Evolutionary conservation across 2,329 filamentous ascomycete species (phyloP).

Genomic region (Cytospora piceae): DNA sequence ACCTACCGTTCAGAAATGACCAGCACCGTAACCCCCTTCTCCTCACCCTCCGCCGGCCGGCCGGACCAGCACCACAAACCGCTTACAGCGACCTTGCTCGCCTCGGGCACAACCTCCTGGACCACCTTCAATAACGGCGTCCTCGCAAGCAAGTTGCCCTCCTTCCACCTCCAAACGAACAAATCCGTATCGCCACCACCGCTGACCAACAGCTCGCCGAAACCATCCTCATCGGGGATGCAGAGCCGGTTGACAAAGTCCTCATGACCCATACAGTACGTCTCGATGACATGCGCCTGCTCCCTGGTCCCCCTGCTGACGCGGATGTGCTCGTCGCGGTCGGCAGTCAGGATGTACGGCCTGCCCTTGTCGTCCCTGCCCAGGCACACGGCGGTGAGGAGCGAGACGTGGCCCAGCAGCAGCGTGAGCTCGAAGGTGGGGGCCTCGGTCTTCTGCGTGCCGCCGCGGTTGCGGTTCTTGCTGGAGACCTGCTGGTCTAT

Average conservation of each 20-base stretch:
- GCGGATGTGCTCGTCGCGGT: conserved; percentile 77
- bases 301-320: conserved; percentile 74
- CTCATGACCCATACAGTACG: conserved; percentile 85
- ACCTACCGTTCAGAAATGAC: conserved; percentile 51
- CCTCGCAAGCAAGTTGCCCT: conserved; percentile 56
- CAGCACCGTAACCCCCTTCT: conserved; percentile 37
- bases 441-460: conserved; percentile 39
- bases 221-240: conserved; percentile 52
- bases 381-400: conserved; percentile 77
- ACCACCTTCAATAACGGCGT: conserved; percentile 54
- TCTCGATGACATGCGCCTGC: conserved; percentile 86
- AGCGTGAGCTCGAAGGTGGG: conserved; percentile 73
- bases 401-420: conserved; percentile 90
- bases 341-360: conserved; percentile 58
- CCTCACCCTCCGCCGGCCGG: conserved; percentile 20
- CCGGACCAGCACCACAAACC: conserved; percentile 42
- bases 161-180: conserved; percentile 81
- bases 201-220: conserved; percentile 70
- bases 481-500: conserved; percentile 58
- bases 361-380: conserved; percentile 48
- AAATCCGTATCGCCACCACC: conserved; percentile 84
- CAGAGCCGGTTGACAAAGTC: conserved; percentile 82
- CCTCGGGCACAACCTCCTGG: conserved; percentile 41
- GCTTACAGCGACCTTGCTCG: conserved; percentile 53
- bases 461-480: conserved; percentile 34